Percentiles rank a stretch among this genome's conserved stretches.
phyloP scores from a whole-genome alignment of 495 filamentous ascomycete genomes.

The Xeromyces bisporus region DNA sequence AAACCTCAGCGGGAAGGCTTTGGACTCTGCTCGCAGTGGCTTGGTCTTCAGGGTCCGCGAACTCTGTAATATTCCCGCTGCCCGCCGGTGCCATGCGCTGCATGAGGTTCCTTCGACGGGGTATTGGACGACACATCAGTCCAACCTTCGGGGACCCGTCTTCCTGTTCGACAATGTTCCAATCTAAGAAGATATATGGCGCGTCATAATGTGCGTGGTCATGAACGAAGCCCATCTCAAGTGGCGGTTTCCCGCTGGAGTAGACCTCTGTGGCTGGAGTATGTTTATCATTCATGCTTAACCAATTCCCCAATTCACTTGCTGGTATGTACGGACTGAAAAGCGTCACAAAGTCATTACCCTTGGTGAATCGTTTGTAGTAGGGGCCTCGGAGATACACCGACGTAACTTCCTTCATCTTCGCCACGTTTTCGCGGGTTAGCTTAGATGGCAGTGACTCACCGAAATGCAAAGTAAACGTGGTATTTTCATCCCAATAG shows the following conservation, averaged over 20 bases:
- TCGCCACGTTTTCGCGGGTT: conserved; percentile 4
- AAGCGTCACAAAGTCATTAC: conserved; percentile 27
- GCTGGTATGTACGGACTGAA: conserved; percentile 15
- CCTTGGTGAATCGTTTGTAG: conserved; percentile 15
- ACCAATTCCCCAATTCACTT: conserved; percentile 11
- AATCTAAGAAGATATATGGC: conserved; percentile 14
- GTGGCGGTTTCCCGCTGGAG: conserved; percentile 1
- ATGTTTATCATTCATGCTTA: conserved; percentile 8
- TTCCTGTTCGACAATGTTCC: conserved; percentile 6
- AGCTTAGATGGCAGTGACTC: conserved; percentile 6
- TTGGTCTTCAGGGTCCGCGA: conserved; percentile 2
- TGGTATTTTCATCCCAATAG: conserved; percentile 30
- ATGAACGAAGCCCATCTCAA: conserved; percentile 16
- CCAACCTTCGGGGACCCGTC: conserved; percentile 4
- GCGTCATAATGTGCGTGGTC: conserved; percentile 13
- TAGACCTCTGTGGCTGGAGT: conserved; percentile 12
- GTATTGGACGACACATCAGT: conserved; percentile 15
- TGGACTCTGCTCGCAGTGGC: conserved; percentile 7
- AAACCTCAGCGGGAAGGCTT: conserved; percentile 9
- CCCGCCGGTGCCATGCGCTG: conserved; percentile 4
- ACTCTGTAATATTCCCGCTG: conserved; percentile 2
- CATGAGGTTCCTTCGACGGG: conserved; percentile 18
- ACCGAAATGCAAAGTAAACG: conserved; percentile 21
- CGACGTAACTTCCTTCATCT: conserved; percentile 25
- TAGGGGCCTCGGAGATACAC: conserved; percentile 35